phyloP scores from a whole-genome alignment of 2,329 filamentous ascomycete genomes.

The Aspergillus oerlinghausenensis region DNA sequence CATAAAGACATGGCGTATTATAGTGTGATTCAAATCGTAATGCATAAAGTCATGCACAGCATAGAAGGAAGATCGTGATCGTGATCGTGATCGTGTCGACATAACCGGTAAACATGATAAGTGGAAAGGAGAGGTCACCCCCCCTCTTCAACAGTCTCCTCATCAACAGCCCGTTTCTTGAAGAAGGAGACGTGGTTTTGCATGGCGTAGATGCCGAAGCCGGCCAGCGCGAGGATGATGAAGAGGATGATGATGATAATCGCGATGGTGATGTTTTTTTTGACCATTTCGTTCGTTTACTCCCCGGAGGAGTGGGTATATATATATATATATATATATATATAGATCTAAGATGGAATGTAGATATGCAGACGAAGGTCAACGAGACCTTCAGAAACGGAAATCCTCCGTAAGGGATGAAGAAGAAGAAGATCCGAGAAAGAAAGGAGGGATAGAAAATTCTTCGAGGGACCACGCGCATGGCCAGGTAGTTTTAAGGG shows the following conservation, averaged over 20 bases:
- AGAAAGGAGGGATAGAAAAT: conserved; percentile 1
- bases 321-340: neutral
- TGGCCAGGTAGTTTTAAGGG: conserved; percentile 7
- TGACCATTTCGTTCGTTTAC: conserved; percentile 31
- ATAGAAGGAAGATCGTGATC: neutral
- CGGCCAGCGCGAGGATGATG: conserved; percentile 41
- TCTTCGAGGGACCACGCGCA: neutral
- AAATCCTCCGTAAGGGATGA: neutral
- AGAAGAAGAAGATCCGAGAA: neutral
- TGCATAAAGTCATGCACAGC: neutral
- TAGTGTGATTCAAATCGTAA: neutral
- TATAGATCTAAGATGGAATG: neutral
- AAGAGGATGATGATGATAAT: conserved; percentile 49
- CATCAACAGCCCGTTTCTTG: conserved; percentile 25
- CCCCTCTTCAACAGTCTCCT: conserved; percentile 25
- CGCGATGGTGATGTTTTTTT: conserved; percentile 46
- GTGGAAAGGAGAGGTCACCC: conserved; percentile 1
- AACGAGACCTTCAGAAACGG: neutral
- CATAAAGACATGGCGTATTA: neutral
- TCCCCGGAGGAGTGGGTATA: neutral
- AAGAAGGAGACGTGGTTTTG: conserved; percentile 31
- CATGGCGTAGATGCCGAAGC: conserved; percentile 34
- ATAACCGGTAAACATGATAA: neutral
- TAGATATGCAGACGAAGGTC: neutral
- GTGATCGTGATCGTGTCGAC: neutral